Conservation (phyloP, 1,284 basidiomycete species). For the Tylopilus sp. region DNA sequence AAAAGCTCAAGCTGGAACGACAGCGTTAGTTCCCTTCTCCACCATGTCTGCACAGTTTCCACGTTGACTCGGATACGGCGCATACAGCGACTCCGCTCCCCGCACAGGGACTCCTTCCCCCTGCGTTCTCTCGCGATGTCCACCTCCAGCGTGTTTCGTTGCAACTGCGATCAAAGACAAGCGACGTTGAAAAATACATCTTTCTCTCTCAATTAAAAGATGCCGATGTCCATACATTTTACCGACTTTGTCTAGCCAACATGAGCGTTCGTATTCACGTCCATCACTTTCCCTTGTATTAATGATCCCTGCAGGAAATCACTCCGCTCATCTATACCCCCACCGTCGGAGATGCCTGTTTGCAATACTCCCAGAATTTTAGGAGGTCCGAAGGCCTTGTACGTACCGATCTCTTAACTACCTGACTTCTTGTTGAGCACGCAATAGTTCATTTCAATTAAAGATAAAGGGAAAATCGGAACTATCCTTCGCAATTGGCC, state of each 20-base stretch:
- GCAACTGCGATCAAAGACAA: slow-evolving; percentile 74
- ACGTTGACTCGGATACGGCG: neutral
- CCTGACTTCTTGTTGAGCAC: neutral
- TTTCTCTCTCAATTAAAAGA: slow-evolving; percentile 73
- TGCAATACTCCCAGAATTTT: slow-evolving; percentile 82
- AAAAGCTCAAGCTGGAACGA: slow-evolving; percentile 60
- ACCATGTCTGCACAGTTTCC: neutral
- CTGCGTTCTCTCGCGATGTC: slow-evolving; percentile 49
- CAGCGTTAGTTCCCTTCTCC: slow-evolving; percentile 44
- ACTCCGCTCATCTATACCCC: slow-evolving; percentile 92
- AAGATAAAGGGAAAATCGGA: slow-evolving; percentile 79
- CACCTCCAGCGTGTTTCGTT: slow-evolving; percentile 61
- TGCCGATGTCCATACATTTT: slow-evolving; percentile 72
- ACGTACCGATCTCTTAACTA: slow-evolving; percentile 28
- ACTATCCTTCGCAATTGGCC: slow-evolving; percentile 76
- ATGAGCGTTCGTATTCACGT: slow-evolving; percentile 38
- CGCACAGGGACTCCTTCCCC: slow-evolving; percentile 61
- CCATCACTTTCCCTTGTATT: neutral
- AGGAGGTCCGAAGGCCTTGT: slow-evolving; percentile 76
- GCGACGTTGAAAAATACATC: slow-evolving; percentile 77
- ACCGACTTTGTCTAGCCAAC: slow-evolving; percentile 62
- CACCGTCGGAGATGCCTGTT: slow-evolving; percentile 86
- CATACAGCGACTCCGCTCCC: slow-evolving; percentile 44
- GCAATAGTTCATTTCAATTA: slow-evolving; percentile 73
- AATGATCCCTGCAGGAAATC: slow-evolving; percentile 45